Evolutionary conservation across 2,329 filamentous ascomycete genomes (phyloP).

Genomic region (Paecilomyces niveus): DNA sequence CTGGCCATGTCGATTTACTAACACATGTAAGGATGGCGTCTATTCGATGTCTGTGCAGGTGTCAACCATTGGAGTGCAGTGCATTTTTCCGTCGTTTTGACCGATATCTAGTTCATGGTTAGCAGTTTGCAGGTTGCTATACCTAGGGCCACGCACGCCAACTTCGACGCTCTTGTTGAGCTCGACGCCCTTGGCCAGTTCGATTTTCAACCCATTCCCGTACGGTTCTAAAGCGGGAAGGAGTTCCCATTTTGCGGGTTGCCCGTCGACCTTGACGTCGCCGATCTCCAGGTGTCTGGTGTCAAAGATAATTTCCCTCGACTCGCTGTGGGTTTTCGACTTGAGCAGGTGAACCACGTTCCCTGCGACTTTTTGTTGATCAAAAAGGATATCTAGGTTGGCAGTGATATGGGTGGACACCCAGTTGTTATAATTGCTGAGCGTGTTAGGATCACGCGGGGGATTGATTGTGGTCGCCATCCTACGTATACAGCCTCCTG

Average conservation of each 20-base stretch:
- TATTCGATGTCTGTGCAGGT: slow-evolving; percentile 87
- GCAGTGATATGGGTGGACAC: slow-evolving; percentile 75
- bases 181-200: slow-evolving; percentile 40
- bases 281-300: slow-evolving; percentile 74
- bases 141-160: slow-evolving; percentile 27
- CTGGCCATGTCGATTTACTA: slow-evolving; percentile 13
- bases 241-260: slow-evolving; percentile 61
- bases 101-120: slow-evolving; percentile 45
- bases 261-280: slow-evolving; percentile 62
- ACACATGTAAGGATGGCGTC: slow-evolving; percentile 92
- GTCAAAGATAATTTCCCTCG: slow-evolving; percentile 75
- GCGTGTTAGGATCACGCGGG: slow-evolving; percentile 75
- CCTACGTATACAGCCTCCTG: slow-evolving; percentile 17
- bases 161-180: slow-evolving; percentile 43
- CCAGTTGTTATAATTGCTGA: slow-evolving; percentile 88
- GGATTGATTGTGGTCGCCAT: slow-evolving; percentile 35
- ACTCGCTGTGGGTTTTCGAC: slow-evolving; percentile 65
- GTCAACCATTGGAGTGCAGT: slow-evolving; percentile 95
- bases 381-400: slow-evolving; percentile 77
- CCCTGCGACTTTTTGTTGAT: slow-evolving; percentile 67
- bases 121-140: neutral
- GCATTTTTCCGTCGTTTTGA: slow-evolving; percentile 80
- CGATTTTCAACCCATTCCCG: slow-evolving; percentile 41
- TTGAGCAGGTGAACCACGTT: slow-evolving; percentile 70
- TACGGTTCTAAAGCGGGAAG: slow-evolving; percentile 66